A percentile compares a stretch with the other conserved stretches of the same genome.
phyloP scores from a whole-genome alignment of 2,329 filamentous ascomycete species.

The Aspergillus latus region DNA sequence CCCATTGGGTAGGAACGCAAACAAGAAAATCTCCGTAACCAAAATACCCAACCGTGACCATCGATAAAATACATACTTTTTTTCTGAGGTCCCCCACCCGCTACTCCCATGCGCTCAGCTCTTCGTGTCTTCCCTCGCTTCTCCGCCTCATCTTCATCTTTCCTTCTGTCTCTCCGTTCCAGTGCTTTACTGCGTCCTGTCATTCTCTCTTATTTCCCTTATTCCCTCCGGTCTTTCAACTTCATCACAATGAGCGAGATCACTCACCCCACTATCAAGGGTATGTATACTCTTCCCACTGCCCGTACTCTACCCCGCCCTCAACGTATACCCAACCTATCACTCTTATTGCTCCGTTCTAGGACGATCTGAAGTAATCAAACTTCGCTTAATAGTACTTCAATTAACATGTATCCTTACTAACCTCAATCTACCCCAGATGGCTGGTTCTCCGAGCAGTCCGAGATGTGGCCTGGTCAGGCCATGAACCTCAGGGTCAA shows the following conservation, averaged over 20 bases:
- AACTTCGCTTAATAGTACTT: neutral
- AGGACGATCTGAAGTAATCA: neutral
- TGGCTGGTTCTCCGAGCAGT: conserved; percentile 99
- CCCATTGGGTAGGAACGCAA: conserved; percentile 12
- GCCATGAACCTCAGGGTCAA: conserved; percentile 98
- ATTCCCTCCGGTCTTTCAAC: conserved; percentile 20
- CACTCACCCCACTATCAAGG: conserved; percentile 74
- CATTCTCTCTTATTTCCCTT: conserved; percentile 17
- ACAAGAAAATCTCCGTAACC: conserved; percentile 12
- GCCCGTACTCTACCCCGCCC: conserved; percentile 21
- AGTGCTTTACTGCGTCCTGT: conserved; percentile 23
- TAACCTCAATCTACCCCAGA: conserved; percentile 55
- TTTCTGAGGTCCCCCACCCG: conserved; percentile 20
- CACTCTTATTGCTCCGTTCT: conserved; percentile 8
- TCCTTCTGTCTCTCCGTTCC: conserved; percentile 25
- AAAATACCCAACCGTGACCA: conserved; percentile 12
- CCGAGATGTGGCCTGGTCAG: conserved; percentile 98
- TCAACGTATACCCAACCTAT: neutral
- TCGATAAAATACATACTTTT: conserved; percentile 14
- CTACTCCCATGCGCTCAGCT: conserved; percentile 17
- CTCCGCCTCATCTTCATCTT: conserved; percentile 14
- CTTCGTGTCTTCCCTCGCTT: conserved; percentile 18
- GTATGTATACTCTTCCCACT: conserved; percentile 45
- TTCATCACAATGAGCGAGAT: conserved; percentile 64
- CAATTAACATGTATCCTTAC: conserved; percentile 3